Base-by-base conservation (phyloP, 371 early-diverging fungal species). In the Mortierella sp. region DNA sequence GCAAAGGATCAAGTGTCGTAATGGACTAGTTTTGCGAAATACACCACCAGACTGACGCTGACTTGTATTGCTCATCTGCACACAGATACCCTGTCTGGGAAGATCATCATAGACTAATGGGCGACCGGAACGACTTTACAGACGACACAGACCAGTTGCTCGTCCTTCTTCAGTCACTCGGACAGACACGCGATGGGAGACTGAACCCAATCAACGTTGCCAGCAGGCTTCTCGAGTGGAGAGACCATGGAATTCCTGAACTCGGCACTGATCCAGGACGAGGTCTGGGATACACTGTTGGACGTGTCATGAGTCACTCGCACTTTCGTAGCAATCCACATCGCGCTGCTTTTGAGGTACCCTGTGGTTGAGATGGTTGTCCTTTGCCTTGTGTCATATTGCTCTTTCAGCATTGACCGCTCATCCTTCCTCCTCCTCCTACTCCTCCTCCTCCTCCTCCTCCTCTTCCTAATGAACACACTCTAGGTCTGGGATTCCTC, bases 141-240 rank as follows among this genome's bases (percentile, higher is more conserved):
- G 89, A 87, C 59, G 89, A 91, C 65, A 85, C 88, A 28, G 91
- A 91, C 41, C 91, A 91, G 45, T 54, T 80, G 58, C 65, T 91
- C 2, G 61, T 90, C 27, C 58, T 91, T 17, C 79, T 87, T 29
- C 81, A 85, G 43, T 81, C 89, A 0, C 54, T 89, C 10, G 41
- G 64, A 21, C 69, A 84, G 14, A 79, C 82, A 31, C 71, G 72
- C 29, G 80, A 81, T 50, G 87, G 86, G 1, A 60, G 63, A 3
- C 83, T 90, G 43, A 65, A 85, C 31, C 58, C 71, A 5, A 65
- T 79, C 45, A 81, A 85, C 21, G 86, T 86, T 62, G 86, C 88
- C 10, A 55, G 57, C 44, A 71, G 82, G 46, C 70, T 90, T 24
- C 50, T 55, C 22, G 69, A 78, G 17, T 88, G 88, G 84, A 64